Evolutionary conservation across 768 basidiomycete species (phyloP), one percentile per base, ranked within the genome.

Genomic region (Gautieria morchelliformis): DNA sequence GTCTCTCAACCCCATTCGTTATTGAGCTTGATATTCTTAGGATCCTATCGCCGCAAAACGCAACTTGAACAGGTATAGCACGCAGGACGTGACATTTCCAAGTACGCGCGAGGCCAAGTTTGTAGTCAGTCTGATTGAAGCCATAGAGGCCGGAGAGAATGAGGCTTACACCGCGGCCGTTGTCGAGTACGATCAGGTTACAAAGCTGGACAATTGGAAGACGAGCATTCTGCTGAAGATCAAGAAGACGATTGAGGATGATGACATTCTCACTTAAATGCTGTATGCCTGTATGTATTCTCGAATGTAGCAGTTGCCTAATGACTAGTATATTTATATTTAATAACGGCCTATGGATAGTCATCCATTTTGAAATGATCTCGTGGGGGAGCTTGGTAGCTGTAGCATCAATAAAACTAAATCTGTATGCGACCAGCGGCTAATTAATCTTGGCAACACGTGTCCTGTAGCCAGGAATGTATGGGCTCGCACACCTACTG

Each of bases 171-270:
- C 89, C 5, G 84, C 73, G 17, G 84, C 85, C n/a, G 85, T 95
- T n/a, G 83, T 82, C 44, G 92, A 94, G 68, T 98, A 82, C 68
- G 93, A 98, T 69, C 85, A 93, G 66, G 81, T 97, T 60, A 88
- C 83, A 40, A 93, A 90, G 72, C 72, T 99, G 67, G 95, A 98
- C 69, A 88, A 87, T 69, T 96, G 93, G 93, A 98, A 97, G 79
- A 98, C 94, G 47, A 76, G 69, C 30, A 85, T 99, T 52, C 69
- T 99, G 66, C 74, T 98, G 65, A 89, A 87, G 74, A 85, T 97
- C 70, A 98, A 98, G 80, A 82, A 80, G 67, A 74, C 75, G 20
- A 81, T 93, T 49, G 77, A 86, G 57, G 78, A 80, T 52, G 84
- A 83, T 59, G 78, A 73, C 1, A 62, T 51, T 35, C 60, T 66